A percentile compares a stretch with the other conserved stretches of the same genome.
These are phyloP conservation scores for Pseudonitzschia pungens DNA, from an alignment of 108 stramenopile genomes.

Conservation along the genomic window DNA sequence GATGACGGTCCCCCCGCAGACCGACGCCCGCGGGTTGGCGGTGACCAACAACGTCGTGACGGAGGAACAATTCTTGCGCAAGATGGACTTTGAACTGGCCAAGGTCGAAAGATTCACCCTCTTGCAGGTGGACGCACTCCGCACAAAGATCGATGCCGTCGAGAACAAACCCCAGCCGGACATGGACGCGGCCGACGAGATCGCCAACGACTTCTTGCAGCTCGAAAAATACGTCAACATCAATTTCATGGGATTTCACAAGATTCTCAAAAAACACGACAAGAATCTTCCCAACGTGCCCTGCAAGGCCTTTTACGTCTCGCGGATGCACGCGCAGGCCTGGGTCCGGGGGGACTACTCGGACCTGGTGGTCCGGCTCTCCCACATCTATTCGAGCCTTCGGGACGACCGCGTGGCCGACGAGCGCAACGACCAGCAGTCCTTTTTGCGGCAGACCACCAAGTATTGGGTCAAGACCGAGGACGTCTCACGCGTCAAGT, in stretches of 20 bases:
- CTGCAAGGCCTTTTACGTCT: constrained; percentile 90
- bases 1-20: constrained; percentile 85
- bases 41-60: constrained; percentile 54
- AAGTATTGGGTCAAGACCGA: constrained; percentile 99
- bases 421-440: constrained; percentile 77
- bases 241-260: constrained; percentile 97
- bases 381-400: constrained; percentile 71
- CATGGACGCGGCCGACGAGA: constrained; percentile 53
- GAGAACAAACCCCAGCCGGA: constrained; percentile 18
- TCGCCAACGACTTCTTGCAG: constrained; percentile 75
- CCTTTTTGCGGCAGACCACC: constrained; percentile 88
- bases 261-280: constrained; percentile 98
- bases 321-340: constrained; percentile 93
- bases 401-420: constrained; percentile 81
- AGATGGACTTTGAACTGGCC: constrained; percentile 79
- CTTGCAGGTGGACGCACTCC: constrained; percentile 66
- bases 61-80: constrained; percentile 85
- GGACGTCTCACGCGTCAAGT: constrained; percentile 93
- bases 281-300: constrained; percentile 82
- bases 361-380: constrained; percentile 90
- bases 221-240: constrained; percentile 97
- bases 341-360: constrained; percentile 96
- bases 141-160: constrained; percentile 47
- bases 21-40: constrained; percentile 72
- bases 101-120: constrained; percentile 90